Base-by-base conservation (phyloP, 2,329 filamentous ascomycete genomes). In the Colletotrichum chrysophilum region DNA sequence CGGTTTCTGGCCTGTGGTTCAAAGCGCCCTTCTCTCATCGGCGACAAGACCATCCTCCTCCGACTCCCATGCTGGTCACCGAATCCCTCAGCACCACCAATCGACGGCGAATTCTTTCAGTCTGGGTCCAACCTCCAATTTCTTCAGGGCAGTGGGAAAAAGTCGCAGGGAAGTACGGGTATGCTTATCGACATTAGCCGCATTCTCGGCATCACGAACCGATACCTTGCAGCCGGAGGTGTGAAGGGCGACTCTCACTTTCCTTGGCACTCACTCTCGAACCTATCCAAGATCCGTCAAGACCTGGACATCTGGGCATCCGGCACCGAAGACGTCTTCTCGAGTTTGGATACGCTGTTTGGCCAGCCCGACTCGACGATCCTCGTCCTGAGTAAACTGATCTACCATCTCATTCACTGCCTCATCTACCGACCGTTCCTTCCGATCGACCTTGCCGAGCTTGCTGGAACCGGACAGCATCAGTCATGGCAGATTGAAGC, bases 401-500 rank as follows among this genome's bases (percentile, higher is more conserved):
- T 97, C 34, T 97, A 97, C 80, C 95, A 98, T 81, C 88, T 97
- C 16, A 93, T 97, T 60, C 94, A 97, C 84, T 97, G 95, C 80
- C 88, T 98, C 66, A 93, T 97, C 58, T 98, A 97, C 81, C 91
- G 95, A 18, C 95, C 95, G 0, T 98, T 98, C 83, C 87, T 98
- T 7, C 95, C 95, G 1, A 94, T 98, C 77, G 94, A 97, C 82
- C 88, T 97, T 5, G 91, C 93, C 28, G 95, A 97, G 82, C 90
- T 98, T 8, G 91, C 94, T 14, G 94, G 94, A 16, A 93, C 91
- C 1, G 94, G 94, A 2, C 95, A 97, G 80, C 94, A 97, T 79
- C 95, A 97, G 82, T 96, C 94, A 32, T 98, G 95, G 95, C 95
- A 97, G 82, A 96, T 97, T 64, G 95, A 97, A 82, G 95, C 95